Evolutionary conservation across 73 alveolate species (phyloP).

Genomic region (Diophrys sp.): DNA sequence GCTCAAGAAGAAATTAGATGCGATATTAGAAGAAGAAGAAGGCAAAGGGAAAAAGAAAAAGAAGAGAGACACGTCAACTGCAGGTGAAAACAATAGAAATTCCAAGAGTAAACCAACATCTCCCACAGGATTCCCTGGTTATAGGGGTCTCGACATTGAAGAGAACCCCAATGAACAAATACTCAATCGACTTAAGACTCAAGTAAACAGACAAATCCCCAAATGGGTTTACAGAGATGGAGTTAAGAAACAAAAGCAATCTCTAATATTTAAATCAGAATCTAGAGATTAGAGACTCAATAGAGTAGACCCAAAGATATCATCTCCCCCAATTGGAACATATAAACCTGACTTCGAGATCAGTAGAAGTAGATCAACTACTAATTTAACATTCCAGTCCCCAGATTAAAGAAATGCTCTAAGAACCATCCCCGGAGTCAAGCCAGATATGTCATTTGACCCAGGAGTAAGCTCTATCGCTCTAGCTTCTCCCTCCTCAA

Average conservation of each 20-base stretch:
- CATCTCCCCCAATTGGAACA: neutral
- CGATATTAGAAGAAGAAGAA: neutral
- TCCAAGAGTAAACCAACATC: too few species aligned
- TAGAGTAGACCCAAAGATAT: neutral
- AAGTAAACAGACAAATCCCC: too few species aligned
- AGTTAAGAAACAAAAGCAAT: neutral
- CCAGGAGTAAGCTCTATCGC: too few species aligned
- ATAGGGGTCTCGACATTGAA: neutral
- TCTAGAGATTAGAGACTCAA: neutral
- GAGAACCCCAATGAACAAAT: neutral
- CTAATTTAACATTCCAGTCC: neutral
- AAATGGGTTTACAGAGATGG: too few species aligned
- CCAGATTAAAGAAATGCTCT: neutral
- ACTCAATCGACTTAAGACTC: neutral
- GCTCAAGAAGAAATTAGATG: neutral
- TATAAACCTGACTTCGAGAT: neutral
- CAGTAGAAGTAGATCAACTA: neutral
- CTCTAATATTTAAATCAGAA: neutral
- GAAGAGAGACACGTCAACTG: too few species aligned
- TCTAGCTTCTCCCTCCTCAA: too few species aligned
- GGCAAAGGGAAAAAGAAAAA: neutral
- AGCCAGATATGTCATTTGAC: too few species aligned
- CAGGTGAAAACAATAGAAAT: too few species aligned
- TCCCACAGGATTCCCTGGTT: too few species aligned
- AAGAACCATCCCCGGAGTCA: neutral